Percentiles rank a stretch among this genome's conserved stretches.
Evolutionary conservation across 2,329 filamentous ascomycete species (phyloP).

Genomic region (Botrytis paeoniae): DNA sequence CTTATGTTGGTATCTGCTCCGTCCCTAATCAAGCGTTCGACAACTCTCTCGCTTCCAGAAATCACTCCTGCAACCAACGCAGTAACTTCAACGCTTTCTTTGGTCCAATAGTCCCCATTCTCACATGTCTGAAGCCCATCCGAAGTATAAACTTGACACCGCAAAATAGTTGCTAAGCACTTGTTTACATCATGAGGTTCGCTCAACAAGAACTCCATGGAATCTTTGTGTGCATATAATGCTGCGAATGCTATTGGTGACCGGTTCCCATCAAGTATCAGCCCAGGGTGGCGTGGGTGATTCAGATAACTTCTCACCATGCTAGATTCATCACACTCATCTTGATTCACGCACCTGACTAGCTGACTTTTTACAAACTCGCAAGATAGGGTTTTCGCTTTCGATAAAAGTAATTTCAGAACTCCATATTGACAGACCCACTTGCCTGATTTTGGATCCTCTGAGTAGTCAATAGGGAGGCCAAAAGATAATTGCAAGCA

Average conservation of each 20-base stretch:
- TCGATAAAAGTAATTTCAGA: background rate
- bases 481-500: background rate
- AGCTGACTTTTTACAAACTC: background rate
- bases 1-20: background rate
- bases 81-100: background rate
- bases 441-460: background rate
- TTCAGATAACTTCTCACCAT: background rate
- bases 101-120: background rate
- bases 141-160: accelerated
- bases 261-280: no score
- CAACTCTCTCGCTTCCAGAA: background rate
- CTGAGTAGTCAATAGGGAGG: no score
- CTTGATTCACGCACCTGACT: background rate
- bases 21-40: background rate
- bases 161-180: background rate
- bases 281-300: background rate
- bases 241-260: background rate
- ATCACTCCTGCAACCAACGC: background rate
- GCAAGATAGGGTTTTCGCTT: background rate
- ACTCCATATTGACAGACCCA: background rate
- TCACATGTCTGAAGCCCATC: background rate
- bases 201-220: background rate
- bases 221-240: background rate
- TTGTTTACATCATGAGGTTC: background rate
- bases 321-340: background rate